Evolutionary conservation across 352 stramenopile species (phyloP), one percentile per base, ranked within the genome.

Genomic region (Phytopythium montanum): DNA sequence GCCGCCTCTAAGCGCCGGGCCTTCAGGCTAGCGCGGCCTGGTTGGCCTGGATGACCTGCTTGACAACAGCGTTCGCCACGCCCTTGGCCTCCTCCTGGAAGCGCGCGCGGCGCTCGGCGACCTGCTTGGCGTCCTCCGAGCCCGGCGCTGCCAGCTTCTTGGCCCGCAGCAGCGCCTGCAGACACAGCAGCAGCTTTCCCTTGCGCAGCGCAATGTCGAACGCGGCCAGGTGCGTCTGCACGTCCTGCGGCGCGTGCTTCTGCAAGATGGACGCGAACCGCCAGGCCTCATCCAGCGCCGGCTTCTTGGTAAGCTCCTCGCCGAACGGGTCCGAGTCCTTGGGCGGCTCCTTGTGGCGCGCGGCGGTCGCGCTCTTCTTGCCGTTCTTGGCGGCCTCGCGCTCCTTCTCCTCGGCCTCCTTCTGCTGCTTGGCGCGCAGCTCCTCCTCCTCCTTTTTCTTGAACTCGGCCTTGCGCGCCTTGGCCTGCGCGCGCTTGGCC

Each of bases 391-490:
- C 72, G 0, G 70, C 72, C 52, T 91, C 76, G 18, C 69, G 68
- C 62, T 94, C 79, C 57, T 85, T 85, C 34, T 90, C 81, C 56
- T 92, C 84, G 2, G 72, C 72, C 54, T 92, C 84, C 65, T 95
- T 88, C 67, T 90, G 77, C 48, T 84, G 68, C 51, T 94, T 85
- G 0, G 79, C 78, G 52, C 88, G 82, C 16, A 87, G 63, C 53
- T 88, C 76, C 50, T 90, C 85, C 59, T 87, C 81, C 45, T 86
- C 76, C 69, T 87, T 90, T 57, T 79, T 87, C 60, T 93, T 90
- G 73, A 98, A 97, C 63, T 96, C 82, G 21, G 92, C 82, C 62
- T 96, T 97, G 34, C 84, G 80, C 14, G 83, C 85, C 73, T 96
- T 96, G 12, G 84, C 85, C 48, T 95, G 84, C 46, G 92, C 96